Evolutionary conservation across 202 grass and related monocot genomes (phyloP), one percentile per base, ranked within the genome.

Genomic region (Miscanthus sacchariflorus): DNA sequence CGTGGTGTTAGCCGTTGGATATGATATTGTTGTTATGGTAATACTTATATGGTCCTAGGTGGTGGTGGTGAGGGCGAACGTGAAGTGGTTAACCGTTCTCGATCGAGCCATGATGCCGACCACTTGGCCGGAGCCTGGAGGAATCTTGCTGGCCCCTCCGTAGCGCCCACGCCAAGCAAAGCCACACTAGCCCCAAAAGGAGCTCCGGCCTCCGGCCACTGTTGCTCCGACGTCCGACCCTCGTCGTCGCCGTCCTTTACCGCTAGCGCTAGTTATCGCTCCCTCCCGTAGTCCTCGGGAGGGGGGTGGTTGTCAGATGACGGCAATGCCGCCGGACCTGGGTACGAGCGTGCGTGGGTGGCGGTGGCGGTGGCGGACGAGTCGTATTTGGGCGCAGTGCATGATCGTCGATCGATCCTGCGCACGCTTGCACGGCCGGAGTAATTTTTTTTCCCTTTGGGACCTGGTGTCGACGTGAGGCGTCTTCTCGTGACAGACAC

Each of bases 141-240:
- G 85, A 80, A 84, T 80, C 68, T 80, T 59, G 3, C 2, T 1
- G 11, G 11, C 24, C 10, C 24, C 61, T 4, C 42, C 84, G 77
- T 91, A 43, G 67, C 89, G 78, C 78, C 81, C 48, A 87, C 85
- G 85, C 4, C 81, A 91, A 84, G 85, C 85, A 85, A 91, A 81
- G 58, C 48, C 27, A 7, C 36, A 21, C 49, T 6, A 52, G 14
- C 13, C 52, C 19, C 2, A 59, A 59, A 59, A 63, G 19, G 1
- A 12, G 27, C 46, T 76, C 19, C 63, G 23, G 64, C 10, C 5
- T 13, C 49, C 14, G 63, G 11, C 10, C 9, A 65, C 61, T 25
- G 63, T 28, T 13, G 48, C 74, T 56, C 11, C 24, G 23, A 12
- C 28, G 8, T 33, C 73, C 44, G 44, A 30, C 24, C 43, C 70